phyloP scores from a whole-genome alignment of 192 early-diverging fungal species.

The Rhizoclosmatium sp. region DNA sequence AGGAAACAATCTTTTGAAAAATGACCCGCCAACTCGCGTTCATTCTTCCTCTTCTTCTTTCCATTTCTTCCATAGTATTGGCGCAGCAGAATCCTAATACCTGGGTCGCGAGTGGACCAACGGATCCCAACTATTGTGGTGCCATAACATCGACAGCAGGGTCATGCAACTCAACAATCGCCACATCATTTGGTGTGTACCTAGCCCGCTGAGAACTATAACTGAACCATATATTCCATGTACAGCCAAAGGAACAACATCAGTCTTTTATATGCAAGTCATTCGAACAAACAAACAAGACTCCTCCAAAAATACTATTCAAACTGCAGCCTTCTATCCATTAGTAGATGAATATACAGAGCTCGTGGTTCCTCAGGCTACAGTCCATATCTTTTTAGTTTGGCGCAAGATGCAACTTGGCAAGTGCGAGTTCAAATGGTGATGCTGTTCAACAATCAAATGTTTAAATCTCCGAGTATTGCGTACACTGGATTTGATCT shows the following conservation, averaged over 20 bases:
- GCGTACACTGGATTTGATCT: conserved; percentile 35
- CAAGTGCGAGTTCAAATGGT: conserved; percentile 33
- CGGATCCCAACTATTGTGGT: neutral
- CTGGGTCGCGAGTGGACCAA: neutral
- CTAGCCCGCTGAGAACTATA: too few species aligned
- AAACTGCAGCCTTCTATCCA: conserved; percentile 54
- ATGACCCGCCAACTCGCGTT: too few species aligned
- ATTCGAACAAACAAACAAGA: conserved; percentile 1
- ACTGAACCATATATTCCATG: too few species aligned
- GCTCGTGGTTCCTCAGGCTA: conserved; percentile 23
- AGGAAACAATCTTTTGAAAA: too few species aligned
- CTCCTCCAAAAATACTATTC: conserved; percentile 10
- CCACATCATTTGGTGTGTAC: too few species aligned
- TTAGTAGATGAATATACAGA: conserved; percentile 53
- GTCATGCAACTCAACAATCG: too few species aligned
- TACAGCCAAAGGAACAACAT: neutral
- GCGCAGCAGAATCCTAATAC: neutral
- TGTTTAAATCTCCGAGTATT: conserved; percentile 27
- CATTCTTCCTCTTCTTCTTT: too few species aligned
- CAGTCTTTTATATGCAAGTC: conserved; percentile 30
- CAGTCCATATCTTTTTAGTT: neutral
- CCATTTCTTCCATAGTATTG: too few species aligned
- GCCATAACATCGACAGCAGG: too few species aligned
- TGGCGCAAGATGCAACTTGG: neutral
- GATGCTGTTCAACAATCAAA: conserved; percentile 33